Conservation (phyloP, 192 early-diverging fungal genomes). For the Backusella luteola region DNA sequence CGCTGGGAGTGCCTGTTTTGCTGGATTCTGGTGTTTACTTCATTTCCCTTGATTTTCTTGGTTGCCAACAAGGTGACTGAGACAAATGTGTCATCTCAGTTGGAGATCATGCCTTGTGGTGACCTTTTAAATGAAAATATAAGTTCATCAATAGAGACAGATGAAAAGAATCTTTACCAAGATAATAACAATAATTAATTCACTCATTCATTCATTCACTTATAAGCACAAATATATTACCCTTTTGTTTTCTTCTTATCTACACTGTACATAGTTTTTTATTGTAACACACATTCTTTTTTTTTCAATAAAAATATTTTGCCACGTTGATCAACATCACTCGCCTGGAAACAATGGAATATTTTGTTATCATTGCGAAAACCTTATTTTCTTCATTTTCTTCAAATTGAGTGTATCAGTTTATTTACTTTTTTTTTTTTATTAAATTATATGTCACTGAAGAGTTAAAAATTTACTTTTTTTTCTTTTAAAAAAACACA, state of each 20-base stretch:
- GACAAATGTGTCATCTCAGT: slow-evolving; percentile 22
- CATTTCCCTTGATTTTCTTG: slow-evolving; percentile 45
- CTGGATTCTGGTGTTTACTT: slow-evolving; percentile 52
- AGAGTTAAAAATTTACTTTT: background rate
- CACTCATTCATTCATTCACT: background rate
- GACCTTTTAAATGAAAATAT: background rate
- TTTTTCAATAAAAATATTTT: background rate
- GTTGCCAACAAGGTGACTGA: slow-evolving; percentile 47
- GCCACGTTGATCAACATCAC: background rate
- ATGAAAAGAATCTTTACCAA: background rate
- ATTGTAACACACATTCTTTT: background rate
- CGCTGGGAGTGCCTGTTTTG: slow-evolving; percentile 36
- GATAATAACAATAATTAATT: background rate
- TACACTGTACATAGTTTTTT: background rate
- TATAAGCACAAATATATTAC: background rate
- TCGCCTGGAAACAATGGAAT: background rate
- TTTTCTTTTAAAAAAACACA: background rate
- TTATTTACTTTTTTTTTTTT: background rate
- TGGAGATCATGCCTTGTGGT: background rate
- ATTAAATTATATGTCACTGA: background rate
- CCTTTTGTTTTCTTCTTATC: background rate
- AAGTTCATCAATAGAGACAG: background rate
- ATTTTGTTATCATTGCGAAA: background rate
- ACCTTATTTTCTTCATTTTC: background rate
- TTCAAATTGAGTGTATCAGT: background rate